phyloP scores from a whole-genome alignment of 1,284 basidiomycete species.

The Ustilago vetiveriae region DNA sequence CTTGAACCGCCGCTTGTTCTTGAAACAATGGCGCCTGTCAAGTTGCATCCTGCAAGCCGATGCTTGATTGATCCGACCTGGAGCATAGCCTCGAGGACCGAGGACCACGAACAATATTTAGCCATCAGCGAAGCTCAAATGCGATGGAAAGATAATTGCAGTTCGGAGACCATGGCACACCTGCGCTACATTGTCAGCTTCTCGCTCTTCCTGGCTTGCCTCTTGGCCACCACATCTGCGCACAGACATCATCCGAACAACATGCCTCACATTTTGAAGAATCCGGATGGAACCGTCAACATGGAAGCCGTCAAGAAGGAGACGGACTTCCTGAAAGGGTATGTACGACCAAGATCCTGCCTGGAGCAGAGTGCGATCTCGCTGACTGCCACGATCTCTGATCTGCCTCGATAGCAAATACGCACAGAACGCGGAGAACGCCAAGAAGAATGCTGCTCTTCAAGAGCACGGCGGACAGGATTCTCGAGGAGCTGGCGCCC shows the following conservation, averaged over 20 bases:
- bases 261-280: conserved; percentile 41
- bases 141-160: no score
- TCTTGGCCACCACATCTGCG: conserved; percentile 7
- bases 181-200: not conserved
- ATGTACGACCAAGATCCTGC: conserved; percentile 10
- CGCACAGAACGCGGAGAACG: conserved; percentile 44
- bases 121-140: no score
- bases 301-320: conserved; percentile 45
- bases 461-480: conserved; percentile 14
- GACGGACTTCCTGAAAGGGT: conserved; percentile 40
- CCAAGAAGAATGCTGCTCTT: conserved; percentile 33
- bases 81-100: no score
- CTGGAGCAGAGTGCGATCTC: not conserved
- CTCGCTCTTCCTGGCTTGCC: conserved; percentile 1
- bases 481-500: not conserved
- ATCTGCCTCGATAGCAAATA: conserved; percentile 26
- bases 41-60: no score
- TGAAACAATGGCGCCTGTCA: no score
- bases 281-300: conserved; percentile 52
- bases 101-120: no score
- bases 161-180: not conserved
- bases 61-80: no score
- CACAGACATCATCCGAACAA: conserved; percentile 3
- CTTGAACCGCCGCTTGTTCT: no score
- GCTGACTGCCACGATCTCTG: not conserved